Conservation (phyloP, 1,139 yeast genomes). For the Kazachstania sp. region DNA sequence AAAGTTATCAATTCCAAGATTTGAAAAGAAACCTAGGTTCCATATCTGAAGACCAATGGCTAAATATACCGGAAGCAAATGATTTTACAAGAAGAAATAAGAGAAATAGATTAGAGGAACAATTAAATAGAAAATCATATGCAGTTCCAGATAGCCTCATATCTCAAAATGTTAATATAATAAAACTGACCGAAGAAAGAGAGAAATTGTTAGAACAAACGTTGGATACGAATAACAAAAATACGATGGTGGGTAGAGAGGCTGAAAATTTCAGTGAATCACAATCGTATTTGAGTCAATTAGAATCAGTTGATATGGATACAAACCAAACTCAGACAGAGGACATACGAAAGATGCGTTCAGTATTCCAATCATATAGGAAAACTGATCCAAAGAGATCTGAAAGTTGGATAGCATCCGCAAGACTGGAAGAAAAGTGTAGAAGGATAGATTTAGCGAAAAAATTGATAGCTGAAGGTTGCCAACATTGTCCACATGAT, state of each 20-base stretch:
- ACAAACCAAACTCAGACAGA: slow-evolving; percentile 14
- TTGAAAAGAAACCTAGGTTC: slow-evolving; percentile 53
- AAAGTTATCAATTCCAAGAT: slow-evolving; percentile 43
- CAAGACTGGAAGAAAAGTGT: slow-evolving; percentile 66
- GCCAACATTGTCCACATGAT: slow-evolving; percentile 53
- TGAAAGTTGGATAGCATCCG: slow-evolving; percentile 82
- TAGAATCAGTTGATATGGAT: slow-evolving; percentile 4
- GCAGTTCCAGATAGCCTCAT: slow-evolving; percentile 75
- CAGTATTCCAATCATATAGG: slow-evolving; percentile 58
- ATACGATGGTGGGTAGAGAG: slow-evolving; percentile 8
- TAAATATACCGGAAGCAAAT: slow-evolving; percentile 74
- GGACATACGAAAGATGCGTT: slow-evolving; percentile 52
- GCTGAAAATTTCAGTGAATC: slow-evolving; percentile 26
- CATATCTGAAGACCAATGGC: slow-evolving; percentile 71
- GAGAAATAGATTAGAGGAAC: slow-evolving; percentile 54
- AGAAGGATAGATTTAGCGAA: slow-evolving; percentile 51
- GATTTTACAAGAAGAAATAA: slow-evolving; percentile 79
- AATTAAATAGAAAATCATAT: slow-evolving; percentile 60
- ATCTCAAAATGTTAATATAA: slow-evolving; percentile 27
- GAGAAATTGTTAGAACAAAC: slow-evolving; percentile 31
- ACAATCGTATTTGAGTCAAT: slow-evolving; percentile 34
- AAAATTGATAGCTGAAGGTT: slow-evolving; percentile 59
- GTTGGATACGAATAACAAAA: slow-evolving; percentile 31
- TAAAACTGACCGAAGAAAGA: slow-evolving; percentile 33
- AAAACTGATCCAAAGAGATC: slow-evolving; percentile 67